Conservation (phyloP, 2,329 filamentous ascomycete species). For the Ascocoryne sarcoides region DNA sequence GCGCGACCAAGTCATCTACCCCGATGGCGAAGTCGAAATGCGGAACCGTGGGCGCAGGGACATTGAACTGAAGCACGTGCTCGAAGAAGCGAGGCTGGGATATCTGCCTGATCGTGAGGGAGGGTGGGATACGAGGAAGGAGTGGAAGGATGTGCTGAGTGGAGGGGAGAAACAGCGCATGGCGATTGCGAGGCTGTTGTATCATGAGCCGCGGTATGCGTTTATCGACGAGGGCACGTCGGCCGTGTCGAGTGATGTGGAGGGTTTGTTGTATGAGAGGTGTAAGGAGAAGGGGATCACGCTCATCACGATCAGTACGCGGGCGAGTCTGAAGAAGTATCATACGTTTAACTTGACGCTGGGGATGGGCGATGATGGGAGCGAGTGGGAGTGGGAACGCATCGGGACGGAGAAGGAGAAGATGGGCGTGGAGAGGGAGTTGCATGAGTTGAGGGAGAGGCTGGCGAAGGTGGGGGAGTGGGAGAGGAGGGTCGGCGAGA, state of each 20-base stretch:
- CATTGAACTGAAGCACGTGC: slow-evolving; percentile 63
- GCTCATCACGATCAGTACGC: slow-evolving; percentile 89
- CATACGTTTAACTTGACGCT: slow-evolving; percentile 86
- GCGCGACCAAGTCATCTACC: slow-evolving; percentile 96
- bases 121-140: slow-evolving; percentile 92
- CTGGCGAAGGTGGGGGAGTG: slow-evolving; percentile 75
- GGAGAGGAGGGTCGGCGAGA: slow-evolving; percentile 69
- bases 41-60: slow-evolving; percentile 69
- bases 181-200: slow-evolving; percentile 80
- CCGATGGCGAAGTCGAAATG: slow-evolving; percentile 93
- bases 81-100: slow-evolving; percentile 77
- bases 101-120: slow-evolving; percentile 90
- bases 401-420: slow-evolving; percentile 94
- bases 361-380: slow-evolving; percentile 70
- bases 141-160: slow-evolving; percentile 97
- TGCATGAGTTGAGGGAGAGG: slow-evolving; percentile 73
- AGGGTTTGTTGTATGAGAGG: slow-evolving; percentile 84
- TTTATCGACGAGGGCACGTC: slow-evolving; percentile 95
- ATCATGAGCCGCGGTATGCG: slow-evolving; percentile 90
- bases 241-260: slow-evolving; percentile 88
- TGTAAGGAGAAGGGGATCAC: slow-evolving; percentile 93
- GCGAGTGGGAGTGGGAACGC: slow-evolving; percentile 84
- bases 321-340: slow-evolving; percentile 90
- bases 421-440: slow-evolving; percentile 82
- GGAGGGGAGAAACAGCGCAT: slow-evolving; percentile 97